Evolutionary conservation across 768 basidiomycete species (phyloP), one percentile per base, ranked within the genome.

Genomic region (Lentinula sp.): DNA sequence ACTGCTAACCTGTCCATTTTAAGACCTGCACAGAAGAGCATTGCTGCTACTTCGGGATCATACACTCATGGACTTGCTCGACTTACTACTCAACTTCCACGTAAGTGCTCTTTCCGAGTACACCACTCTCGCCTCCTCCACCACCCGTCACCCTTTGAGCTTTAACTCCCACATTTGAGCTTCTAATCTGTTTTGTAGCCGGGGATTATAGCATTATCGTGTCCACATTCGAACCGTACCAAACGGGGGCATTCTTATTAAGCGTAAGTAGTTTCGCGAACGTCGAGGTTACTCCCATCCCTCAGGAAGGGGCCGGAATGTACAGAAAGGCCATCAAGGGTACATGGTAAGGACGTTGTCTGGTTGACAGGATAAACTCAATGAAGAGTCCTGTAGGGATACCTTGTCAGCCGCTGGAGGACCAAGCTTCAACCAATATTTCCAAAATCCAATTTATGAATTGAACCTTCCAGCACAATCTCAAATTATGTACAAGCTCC

Each of bases 271-370:
- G 88, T 60, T 81, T 85, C 0, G 69, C 71, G 61, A 79, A 82
- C 0, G 79, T 95, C 56, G 83, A 86, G 16, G 63, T 97, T 23
- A 75, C 75, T 53, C 65, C 83, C 0, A 88, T 97, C 23, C 85
- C 87, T 0, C 84, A 87, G 61, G 96, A 98, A 74, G 95, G 93
- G 0, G 92, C 94, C 0, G 95, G 95, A 0, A 92, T 97, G 93
- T 96, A 88, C 69, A 74, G 73, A 20, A 88, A 90, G 65, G 68
- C 78, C 0, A 65, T 88, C 2, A 80, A 76, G n/a, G 93, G 92
- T 3, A 73, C 78, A 42, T 98, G 95, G 95, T 91, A 63, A 56
- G 83, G 48, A 35, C 23, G 20, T 20, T 33, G 23, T 53, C 12
- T 51, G 18, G 16, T 37, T 18, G 37, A 20, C 5, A 9, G 18